A percentile compares a stretch with the other conserved stretches of the same genome.
Evolutionary conservation across 1,139 yeast species (phyloP).

Genomic region (Arxiozyma bovina): DNA sequence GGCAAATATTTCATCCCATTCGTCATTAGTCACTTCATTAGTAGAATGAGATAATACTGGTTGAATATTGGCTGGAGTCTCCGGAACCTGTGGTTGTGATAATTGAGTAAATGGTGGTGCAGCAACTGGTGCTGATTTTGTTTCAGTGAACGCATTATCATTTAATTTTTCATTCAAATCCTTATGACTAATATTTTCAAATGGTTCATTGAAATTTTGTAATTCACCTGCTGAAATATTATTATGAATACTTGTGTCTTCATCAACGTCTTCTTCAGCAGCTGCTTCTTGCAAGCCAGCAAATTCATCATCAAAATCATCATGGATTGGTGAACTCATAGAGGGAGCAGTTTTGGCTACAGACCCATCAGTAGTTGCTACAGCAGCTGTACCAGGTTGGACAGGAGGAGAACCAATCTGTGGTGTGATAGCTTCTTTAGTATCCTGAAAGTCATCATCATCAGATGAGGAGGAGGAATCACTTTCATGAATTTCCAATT

Average conservation of each 20-base stretch:
- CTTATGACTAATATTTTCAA: slow-evolving; percentile 21
- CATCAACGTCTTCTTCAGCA: slow-evolving; percentile 41
- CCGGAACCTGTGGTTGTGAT: slow-evolving; percentile 1
- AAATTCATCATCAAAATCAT: slow-evolving; percentile 42
- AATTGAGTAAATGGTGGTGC: slow-evolving; percentile 8
- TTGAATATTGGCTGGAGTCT: neutral
- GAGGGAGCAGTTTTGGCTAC: slow-evolving; percentile 2
- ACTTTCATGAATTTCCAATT: slow-evolving; percentile 53
- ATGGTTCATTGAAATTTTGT: slow-evolving; percentile 13
- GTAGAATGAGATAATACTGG: slow-evolving; percentile 10
- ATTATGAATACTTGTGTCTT: slow-evolving; percentile 5
- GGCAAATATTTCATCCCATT: slow-evolving; percentile 92
- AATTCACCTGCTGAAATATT: neutral
- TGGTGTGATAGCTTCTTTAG: slow-evolving; percentile 14
- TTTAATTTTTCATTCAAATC: slow-evolving; percentile 30
- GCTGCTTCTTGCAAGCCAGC: slow-evolving; percentile 42
- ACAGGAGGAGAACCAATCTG: slow-evolving; percentile 3
- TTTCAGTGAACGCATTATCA: slow-evolving; percentile 35
- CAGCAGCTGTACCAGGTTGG: slow-evolving; percentile 1
- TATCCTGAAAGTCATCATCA: slow-evolving; percentile 15
- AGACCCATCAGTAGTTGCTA: neutral
- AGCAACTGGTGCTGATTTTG: slow-evolving; percentile 7
- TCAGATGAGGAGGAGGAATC: slow-evolving; percentile 34
- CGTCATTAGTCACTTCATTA: slow-evolving; percentile 43
- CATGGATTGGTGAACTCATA: slow-evolving; percentile 7